These are phyloP conservation scores for Emericellopsis cladophorae DNA, from an alignment of 2,329 filamentous ascomycete species.

Conservation along the genomic window DNA sequence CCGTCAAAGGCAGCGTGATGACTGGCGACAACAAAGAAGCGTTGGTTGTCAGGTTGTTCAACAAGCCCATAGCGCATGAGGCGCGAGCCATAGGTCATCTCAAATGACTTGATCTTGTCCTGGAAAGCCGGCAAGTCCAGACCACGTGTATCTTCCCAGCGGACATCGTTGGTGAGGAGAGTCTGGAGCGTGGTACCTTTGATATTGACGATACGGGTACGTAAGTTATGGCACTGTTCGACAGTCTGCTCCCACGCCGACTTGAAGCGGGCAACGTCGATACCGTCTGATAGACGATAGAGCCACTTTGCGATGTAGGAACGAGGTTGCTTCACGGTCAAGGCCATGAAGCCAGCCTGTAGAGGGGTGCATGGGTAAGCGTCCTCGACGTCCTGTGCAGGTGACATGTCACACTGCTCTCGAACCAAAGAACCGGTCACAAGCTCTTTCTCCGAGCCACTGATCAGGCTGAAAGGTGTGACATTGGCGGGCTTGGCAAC, in stretches of 20 bases:
- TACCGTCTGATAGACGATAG: background rate
- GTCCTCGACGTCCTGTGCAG: constrained; percentile 23
- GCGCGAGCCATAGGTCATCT: constrained; percentile 1
- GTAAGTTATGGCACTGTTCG: constrained; percentile 4
- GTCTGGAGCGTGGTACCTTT: constrained; percentile 10
- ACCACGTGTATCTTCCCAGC: background rate
- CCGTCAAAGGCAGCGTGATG: constrained; percentile 16
- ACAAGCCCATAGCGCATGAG: constrained; percentile 5
- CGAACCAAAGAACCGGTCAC: background rate
- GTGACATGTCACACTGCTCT: background rate
- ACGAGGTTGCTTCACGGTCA: constrained; percentile 21
- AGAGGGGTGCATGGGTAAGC: constrained; percentile 34
- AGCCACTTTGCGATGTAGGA: constrained; percentile 4
- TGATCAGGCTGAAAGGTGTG: too few species aligned
- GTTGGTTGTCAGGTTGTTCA: constrained; percentile 6
- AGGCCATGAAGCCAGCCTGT: constrained; percentile 34
- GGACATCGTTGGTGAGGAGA: background rate
- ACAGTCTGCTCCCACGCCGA: background rate
- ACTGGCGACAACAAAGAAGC: constrained; percentile 9
- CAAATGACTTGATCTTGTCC: constrained; percentile 11
- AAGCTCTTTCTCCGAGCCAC: background rate
- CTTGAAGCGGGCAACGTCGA: constrained; percentile 3
- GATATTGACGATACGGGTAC: constrained; percentile 3
- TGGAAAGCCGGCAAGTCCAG: background rate
- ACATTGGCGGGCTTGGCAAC: too few species aligned